A percentile compares a stretch with the other conserved stretches of the same genome.
phyloP scores from a whole-genome alignment of 768 basidiomycete genomes.

The Termitomyces heimii region DNA sequence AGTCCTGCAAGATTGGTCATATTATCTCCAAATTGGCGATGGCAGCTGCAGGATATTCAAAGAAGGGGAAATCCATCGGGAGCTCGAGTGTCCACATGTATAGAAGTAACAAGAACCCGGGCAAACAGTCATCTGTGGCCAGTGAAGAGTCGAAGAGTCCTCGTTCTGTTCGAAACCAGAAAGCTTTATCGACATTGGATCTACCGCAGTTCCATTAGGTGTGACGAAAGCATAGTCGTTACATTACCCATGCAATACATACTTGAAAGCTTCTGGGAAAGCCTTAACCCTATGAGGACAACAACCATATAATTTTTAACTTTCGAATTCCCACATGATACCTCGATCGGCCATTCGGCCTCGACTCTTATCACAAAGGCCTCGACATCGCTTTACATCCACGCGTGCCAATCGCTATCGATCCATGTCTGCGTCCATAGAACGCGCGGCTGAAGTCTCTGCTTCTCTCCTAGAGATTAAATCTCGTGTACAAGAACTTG shows the following conservation, averaged over 20 bases:
- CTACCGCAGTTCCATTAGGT: not conserved
- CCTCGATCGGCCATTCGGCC: constrained; percentile 2
- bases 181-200: not conserved
- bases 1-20: not conserved
- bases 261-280: not conserved
- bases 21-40: not conserved
- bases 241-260: not conserved
- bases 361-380: not conserved
- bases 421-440: constrained; percentile 23
- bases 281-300: not conserved
- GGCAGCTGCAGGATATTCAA: not conserved
- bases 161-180: not conserved
- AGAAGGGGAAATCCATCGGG: not conserved
- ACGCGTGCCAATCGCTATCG: constrained; percentile 6
- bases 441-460: constrained; percentile 46
- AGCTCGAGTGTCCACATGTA: not conserved
- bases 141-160: not conserved
- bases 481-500: constrained; percentile 34
- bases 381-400: not conserved
- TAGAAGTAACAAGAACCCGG: not conserved
- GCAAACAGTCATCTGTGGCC: not conserved
- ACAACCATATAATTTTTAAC: not conserved
- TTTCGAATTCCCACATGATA: constrained; percentile 9
- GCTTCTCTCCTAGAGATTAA: constrained; percentile 49
- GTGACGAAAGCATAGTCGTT: not conserved